Evolutionary conservation across 1,284 basidiomycete species (phyloP), one percentile per base, ranked within the genome.

Genomic region (Ceratobasidium sp.): DNA sequence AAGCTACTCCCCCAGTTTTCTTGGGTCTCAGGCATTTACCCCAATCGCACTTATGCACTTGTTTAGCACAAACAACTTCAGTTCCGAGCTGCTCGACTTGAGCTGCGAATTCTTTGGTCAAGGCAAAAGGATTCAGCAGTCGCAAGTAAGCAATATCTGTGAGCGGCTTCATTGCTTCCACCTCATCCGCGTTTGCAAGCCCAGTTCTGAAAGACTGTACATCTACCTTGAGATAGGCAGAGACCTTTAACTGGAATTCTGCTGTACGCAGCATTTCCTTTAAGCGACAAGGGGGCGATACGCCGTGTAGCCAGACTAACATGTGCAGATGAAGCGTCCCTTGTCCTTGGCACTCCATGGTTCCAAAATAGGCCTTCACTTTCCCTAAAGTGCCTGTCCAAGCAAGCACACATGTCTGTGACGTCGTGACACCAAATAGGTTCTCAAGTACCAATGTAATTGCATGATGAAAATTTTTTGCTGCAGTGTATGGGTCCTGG

Each of bases 401-500:
- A 67, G 78, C 79, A 5, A 80, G 77, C 13, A 86, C 79, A 67
- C n/a, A 39, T 53, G 7, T 18, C 51, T 83, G 83, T n/a, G 7
- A 13, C 9, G 4, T 71, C 23, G 83, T 60, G 0, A 89, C 80
- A 0, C 85, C 85, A 71, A 89, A 85, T 0, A 89, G 49, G 0
- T 46, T 82, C 26, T 85, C 81, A 0, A 88, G 69, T 0, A 88
- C 81, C 0, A 81, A 77, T 0, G 80, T 23, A 3, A 89, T 85
- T 0, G 85, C 81, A 63, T 86, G 85, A 55, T 88, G 83, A 73
- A 87, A 89, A 76, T 85, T 89, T 64, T 85, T 81, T 0, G 86
- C 84, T 0, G 86, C 82, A 0, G 86, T 85, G 78, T 82, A 88
- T 15, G 86, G 86, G 81, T 89, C 85, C 0, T 33, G 12, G 0